These are phyloP conservation scores for Magnaporthiopsis poae DNA, from an alignment of 2,329 filamentous ascomycete genomes.

Conservation along the genomic window DNA sequence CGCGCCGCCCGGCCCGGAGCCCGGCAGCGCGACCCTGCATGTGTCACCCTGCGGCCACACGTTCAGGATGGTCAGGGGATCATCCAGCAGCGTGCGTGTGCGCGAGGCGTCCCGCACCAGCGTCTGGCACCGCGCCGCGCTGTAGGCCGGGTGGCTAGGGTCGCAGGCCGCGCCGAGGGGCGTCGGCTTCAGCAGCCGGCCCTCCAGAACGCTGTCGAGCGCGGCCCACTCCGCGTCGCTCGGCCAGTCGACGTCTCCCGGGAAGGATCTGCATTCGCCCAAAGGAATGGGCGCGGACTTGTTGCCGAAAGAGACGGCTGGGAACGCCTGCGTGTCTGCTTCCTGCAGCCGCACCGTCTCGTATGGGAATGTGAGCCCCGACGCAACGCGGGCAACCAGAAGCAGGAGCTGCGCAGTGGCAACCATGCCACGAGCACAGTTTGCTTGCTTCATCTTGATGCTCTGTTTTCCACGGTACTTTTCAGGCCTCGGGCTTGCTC, in stretches of 20 bases:
- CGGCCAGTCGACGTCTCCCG: constrained; percentile 22
- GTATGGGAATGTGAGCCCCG: too few relatives aligned
- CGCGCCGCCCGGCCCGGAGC: constrained; percentile 1
- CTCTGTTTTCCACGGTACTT: too few relatives aligned
- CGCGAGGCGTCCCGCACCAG: constrained; percentile 20
- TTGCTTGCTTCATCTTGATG: too few relatives aligned
- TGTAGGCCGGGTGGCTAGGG: constrained; percentile 13
- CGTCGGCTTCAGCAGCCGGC: constrained; percentile 22
- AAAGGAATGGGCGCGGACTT: too few relatives aligned
- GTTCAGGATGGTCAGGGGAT: constrained; percentile 22
- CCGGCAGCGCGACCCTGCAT: constrained; percentile 16
- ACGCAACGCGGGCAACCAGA: too few relatives aligned
- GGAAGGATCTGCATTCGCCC: constrained; percentile 19
- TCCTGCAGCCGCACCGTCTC: too few relatives aligned
- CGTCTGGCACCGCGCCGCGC: constrained; percentile 21
- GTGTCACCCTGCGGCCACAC: constrained; percentile 25
- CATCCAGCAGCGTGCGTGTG: constrained; percentile 23
- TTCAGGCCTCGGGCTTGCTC: too few relatives aligned
- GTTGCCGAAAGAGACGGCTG: too few relatives aligned
- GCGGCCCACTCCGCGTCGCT: constrained; percentile 19
- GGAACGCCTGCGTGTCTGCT: too few relatives aligned
- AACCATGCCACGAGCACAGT: too few relatives aligned
- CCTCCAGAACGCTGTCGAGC: constrained; percentile 22
- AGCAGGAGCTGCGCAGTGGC: too few relatives aligned
- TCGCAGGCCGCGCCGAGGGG: constrained; percentile 25